These are phyloP conservation scores for Colletotrichum tabaci DNA, from an alignment of 2,329 filamentous ascomycete genomes.

Conservation along the genomic window DNA sequence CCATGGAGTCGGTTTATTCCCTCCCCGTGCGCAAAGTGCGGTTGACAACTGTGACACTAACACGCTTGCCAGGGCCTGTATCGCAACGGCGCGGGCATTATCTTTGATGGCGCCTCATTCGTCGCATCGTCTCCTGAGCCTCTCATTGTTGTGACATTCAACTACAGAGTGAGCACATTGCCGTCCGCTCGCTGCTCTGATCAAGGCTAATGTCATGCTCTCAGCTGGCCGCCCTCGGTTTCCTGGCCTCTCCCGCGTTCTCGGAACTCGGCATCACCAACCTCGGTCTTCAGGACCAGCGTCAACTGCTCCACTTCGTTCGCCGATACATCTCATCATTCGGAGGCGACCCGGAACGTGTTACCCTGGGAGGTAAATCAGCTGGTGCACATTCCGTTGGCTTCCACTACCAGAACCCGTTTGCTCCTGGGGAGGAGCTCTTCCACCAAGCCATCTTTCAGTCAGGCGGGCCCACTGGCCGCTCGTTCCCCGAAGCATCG, in stretches of 20 bases:
- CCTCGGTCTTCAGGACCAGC: slow-evolving; percentile 68
- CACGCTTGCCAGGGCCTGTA: not conserved
- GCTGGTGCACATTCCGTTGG: slow-evolving; percentile 62
- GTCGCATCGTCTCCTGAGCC: slow-evolving; percentile 46
- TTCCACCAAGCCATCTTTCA: slow-evolving; percentile 55
- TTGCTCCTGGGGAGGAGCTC: slow-evolving; percentile 47
- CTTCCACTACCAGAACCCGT: slow-evolving; percentile 57
- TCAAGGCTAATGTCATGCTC: not conserved
- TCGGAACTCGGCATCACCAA: slow-evolving; percentile 60
- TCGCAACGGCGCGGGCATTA: slow-evolving; percentile 33
- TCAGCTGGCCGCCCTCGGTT: slow-evolving; percentile 50
- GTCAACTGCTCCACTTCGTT: slow-evolving; percentile 67
- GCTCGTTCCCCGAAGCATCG: slow-evolving; percentile 53
- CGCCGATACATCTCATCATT: slow-evolving; percentile 67
- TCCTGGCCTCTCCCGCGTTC: slow-evolving; percentile 59
- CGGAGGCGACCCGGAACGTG: slow-evolving; percentile 65
- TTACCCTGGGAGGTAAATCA: slow-evolving; percentile 70
- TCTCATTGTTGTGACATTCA: slow-evolving; percentile 48
- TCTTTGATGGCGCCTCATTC: slow-evolving; percentile 45
- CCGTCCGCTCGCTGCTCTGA: fast-evolving
- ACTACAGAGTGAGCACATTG: slow-evolving; percentile 44
- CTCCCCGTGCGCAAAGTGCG: too few relatives aligned
- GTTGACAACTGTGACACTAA: not conserved
- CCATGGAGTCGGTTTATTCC: slow-evolving; percentile 30
- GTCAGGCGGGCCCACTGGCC: slow-evolving; percentile 55